Conservation (phyloP, 176 grass and related monocot species). For the Avena eriantha region DNA sequence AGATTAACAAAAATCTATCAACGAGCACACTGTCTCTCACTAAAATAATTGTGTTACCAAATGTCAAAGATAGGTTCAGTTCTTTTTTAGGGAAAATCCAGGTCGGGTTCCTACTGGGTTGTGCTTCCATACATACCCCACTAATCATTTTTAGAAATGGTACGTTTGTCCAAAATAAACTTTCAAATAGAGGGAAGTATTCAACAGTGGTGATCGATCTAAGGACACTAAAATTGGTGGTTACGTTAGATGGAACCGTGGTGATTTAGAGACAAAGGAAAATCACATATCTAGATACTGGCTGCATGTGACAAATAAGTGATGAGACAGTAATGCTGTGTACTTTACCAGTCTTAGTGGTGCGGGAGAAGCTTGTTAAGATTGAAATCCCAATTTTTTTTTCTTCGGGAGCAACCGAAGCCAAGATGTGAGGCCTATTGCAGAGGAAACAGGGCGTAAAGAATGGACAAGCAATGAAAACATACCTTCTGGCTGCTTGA, state of each 20-base stretch:
- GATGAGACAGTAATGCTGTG: not conserved
- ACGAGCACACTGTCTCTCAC: not conserved
- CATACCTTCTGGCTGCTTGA: not conserved
- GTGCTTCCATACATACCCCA: not conserved
- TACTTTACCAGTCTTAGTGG: not conserved
- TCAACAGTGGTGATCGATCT: not conserved
- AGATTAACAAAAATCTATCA: not conserved
- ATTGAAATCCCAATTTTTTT: not conserved
- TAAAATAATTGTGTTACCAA: not conserved
- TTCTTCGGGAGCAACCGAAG: not conserved
- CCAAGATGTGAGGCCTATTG: not conserved
- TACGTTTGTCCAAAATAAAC: not conserved
- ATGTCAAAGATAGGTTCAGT: no score
- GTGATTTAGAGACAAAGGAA: no score
- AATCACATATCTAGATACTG: not conserved
- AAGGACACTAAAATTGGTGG: not conserved
- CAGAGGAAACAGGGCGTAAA: not conserved
- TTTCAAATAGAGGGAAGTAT: not conserved
- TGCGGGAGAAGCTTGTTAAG: not conserved
- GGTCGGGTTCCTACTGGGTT: not conserved
- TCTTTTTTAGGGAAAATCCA: no score
- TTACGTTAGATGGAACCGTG: no score
- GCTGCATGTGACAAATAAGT: not conserved
- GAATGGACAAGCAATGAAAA: not conserved
- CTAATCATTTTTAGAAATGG: not conserved